phyloP scores from a whole-genome alignment of 805 yeast genomes.

The Lipomyces yamadae region DNA sequence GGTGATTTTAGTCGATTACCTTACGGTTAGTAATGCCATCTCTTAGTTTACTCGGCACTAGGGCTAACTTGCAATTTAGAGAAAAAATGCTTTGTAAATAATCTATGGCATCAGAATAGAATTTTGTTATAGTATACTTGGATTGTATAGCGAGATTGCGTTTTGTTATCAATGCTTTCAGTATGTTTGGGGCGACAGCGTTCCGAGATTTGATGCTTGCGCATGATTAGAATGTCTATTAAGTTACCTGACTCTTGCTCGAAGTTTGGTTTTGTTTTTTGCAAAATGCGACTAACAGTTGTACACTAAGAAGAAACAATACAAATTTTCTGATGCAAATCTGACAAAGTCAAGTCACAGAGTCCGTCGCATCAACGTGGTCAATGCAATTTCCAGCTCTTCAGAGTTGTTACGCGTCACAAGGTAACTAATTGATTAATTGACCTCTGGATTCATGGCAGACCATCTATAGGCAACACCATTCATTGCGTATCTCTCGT shows the following conservation, averaged over 20 bases:
- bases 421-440: no score
- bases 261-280: not conserved
- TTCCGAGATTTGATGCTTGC: slow-evolving; percentile 10
- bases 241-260: not conserved
- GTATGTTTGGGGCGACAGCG: not conserved
- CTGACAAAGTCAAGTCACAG: no score
- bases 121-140: not conserved
- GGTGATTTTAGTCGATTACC: slow-evolving; percentile 15
- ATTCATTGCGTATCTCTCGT: no score
- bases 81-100: slow-evolving; percentile 21
- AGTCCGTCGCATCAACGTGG: no score
- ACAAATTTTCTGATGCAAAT: no score
- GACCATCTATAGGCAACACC: no score
- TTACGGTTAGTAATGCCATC: slow-evolving; percentile 19
- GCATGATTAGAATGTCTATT: slow-evolving; percentile 4
- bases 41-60: not conserved
- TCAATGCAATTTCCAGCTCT: no score
- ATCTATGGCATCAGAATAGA: not conserved
- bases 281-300: no score
- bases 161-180: not conserved
- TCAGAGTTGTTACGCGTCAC: no score
- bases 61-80: slow-evolving; percentile 1
- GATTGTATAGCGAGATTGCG: not conserved
- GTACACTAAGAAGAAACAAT: no score
- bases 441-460: no score